Base-by-base conservation (phyloP, 2,329 filamentous ascomycete genomes). In the Sporothrix mexicana region DNA sequence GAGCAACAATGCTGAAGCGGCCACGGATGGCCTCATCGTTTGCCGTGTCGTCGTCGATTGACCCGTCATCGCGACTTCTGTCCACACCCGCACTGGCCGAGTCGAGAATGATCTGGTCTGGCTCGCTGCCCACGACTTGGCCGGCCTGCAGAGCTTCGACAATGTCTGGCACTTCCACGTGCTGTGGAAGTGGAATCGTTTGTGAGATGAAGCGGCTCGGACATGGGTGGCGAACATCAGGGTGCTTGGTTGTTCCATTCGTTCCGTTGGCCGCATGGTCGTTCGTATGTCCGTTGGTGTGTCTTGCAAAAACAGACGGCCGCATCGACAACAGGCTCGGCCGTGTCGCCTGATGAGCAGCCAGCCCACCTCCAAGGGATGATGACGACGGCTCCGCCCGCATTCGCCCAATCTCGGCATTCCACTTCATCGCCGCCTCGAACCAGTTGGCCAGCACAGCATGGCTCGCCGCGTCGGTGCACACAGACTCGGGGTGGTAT, bases 401-500 rank as follows among this genome's bases (percentile, higher is more conserved):
- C n/a, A 69, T 41, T 3, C 72, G 72, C 0, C 73, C 72, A 3
- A 76, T 76, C 15, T 73, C 73, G 45, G 81, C 77, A 67, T 91
- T 92, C 88, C 92, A 94, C 57, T 81, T 79, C 71, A 85, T 81
- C 0, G 90, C 90, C 78, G 89, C 85, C 4, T 80, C 79, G 86
- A 94, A 96, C 93, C 94, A 97, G 77, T 93, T 93, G 69, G 81
- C 81, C 49, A 97, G 84, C 36, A 97, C 84, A 15, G 83, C 82
- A 23, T 86, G 87, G 1, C 92, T 91, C 3, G 85, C 86, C 3
- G 85, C 82, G 53, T 93, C 92, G 3, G 94, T 97, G 80, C 94
- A 97, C 15, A 94, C 88, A 0, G 93, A 97, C 80, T 98, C 94
- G 0, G 94, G 94, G 78, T 97, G 94, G 77, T 96, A 97, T 79